These are phyloP conservation scores for Didymella pomorum DNA, from an alignment of 2,329 filamentous ascomycete genomes.

Conservation along the genomic window DNA sequence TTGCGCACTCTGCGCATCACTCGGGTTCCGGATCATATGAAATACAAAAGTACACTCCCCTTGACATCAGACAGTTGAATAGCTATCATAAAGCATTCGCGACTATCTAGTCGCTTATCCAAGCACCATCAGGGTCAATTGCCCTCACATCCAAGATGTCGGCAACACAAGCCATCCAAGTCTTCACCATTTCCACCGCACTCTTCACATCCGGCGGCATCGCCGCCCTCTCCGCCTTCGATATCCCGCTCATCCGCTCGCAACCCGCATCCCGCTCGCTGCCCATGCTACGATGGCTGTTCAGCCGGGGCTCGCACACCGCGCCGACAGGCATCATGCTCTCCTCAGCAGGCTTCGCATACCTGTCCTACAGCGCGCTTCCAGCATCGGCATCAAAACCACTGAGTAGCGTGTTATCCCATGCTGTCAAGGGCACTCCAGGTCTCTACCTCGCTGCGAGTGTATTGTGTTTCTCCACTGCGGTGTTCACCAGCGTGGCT, in stretches of 20 bases:
- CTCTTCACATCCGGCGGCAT: constrained; percentile 48
- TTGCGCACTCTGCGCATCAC: constrained; percentile 10
- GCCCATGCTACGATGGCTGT: constrained; percentile 49
- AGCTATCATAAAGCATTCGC: background rate
- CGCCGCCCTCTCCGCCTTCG: constrained; percentile 45
- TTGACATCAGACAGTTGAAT: no score
- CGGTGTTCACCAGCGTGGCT: constrained; percentile 25
- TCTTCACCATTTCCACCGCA: constrained; percentile 43
- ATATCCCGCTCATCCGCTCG: constrained; percentile 41
- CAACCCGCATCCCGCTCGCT: constrained; percentile 51
- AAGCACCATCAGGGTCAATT: background rate
- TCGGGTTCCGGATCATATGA: constrained; percentile 10
- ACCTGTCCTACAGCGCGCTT: constrained; percentile 32
- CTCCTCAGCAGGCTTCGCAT: constrained; percentile 40
- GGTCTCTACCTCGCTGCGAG: constrained; percentile 28
- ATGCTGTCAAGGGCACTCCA: constrained; percentile 16
- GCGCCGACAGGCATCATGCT: constrained; percentile 43
- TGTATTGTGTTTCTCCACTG: constrained; percentile 30
- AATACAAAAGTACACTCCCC: constrained; percentile 1
- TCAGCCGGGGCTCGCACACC: constrained; percentile 49
- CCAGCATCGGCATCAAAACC: constrained; percentile 5
- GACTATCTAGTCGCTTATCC: background rate
- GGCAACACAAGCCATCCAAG: constrained; percentile 28
- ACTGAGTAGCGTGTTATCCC: background rate
- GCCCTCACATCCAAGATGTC: constrained; percentile 15